Evolutionary conservation across 257 asterid species (phyloP).

Genomic region (Verbena officinalis): DNA sequence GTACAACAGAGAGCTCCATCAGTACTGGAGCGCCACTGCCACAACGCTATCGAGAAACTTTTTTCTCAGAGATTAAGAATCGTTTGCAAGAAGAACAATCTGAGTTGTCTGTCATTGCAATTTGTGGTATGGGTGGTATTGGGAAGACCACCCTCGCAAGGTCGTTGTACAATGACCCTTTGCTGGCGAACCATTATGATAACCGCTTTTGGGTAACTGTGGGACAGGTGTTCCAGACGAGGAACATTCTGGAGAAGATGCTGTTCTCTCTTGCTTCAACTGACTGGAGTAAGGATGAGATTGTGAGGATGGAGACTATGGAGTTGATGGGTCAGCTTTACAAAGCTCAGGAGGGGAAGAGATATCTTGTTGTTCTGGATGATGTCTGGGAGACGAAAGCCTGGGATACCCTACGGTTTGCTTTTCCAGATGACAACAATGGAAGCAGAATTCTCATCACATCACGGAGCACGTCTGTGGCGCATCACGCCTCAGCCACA

Average conservation of each 20-base stretch:
- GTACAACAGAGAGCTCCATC: not conserved
- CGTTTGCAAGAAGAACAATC: not conserved
- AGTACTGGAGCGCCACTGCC: not conserved
- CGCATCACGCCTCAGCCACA: not conserved
- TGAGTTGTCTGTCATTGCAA: not conserved
- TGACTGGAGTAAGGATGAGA: not conserved
- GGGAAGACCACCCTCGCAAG: conserved; percentile 4
- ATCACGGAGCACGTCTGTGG: not conserved
- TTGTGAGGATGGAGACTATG: not conserved
- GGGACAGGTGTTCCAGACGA: not conserved
- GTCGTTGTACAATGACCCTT: not conserved
- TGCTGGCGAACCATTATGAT: not conserved
- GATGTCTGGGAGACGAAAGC: conserved; percentile 7
- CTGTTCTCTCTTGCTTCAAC: not conserved
- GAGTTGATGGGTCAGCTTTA: not conserved
- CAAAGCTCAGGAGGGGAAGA: not conserved
- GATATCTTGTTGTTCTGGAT: conserved; percentile 16
- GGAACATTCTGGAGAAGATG: not conserved
- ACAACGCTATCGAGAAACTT: too few relatives aligned
- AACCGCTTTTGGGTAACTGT: not conserved
- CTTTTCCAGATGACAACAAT: not conserved
- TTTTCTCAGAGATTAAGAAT: not conserved
- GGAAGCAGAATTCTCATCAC: conserved; percentile 22
- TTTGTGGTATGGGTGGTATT: not conserved
- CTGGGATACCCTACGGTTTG: not conserved